Evolutionary conservation across 2,329 filamentous ascomycete genomes (phyloP).

Genomic region (Penicillium sp.): DNA sequence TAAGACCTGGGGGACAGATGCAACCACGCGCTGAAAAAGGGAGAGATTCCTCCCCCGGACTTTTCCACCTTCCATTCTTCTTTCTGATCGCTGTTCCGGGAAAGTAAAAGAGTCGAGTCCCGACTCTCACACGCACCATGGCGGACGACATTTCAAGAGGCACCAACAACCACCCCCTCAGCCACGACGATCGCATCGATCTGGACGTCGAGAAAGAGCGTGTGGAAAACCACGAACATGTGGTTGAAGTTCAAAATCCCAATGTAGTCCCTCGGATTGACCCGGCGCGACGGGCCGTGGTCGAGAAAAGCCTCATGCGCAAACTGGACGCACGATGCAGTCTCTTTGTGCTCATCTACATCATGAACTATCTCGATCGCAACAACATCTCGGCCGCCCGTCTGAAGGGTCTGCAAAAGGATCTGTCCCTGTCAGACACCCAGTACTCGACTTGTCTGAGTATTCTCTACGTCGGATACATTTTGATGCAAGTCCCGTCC

Average conservation of each 20-base stretch:
- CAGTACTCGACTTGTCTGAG: slow-evolving; percentile 39
- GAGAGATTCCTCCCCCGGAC: not conserved
- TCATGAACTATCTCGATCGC: slow-evolving; percentile 37
- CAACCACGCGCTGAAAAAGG: too few species aligned
- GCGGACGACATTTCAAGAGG: slow-evolving; percentile 17
- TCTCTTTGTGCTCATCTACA: slow-evolving; percentile 22
- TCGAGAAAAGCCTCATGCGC: slow-evolving; percentile 24
- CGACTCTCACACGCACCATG: slow-evolving; percentile 8
- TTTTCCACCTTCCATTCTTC: not conserved
- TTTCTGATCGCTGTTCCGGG: too few species aligned
- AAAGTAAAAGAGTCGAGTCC: too few species aligned
- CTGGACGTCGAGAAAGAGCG: slow-evolving; percentile 16
- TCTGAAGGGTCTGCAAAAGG: slow-evolving; percentile 34
- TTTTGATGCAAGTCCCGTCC: slow-evolving; percentile 43
- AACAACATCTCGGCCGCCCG: slow-evolving; percentile 40
- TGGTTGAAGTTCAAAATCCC: slow-evolving; percentile 7
- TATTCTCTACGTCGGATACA: slow-evolving; percentile 44
- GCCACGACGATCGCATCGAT: slow-evolving; percentile 8
- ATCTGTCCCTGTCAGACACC: slow-evolving; percentile 31
- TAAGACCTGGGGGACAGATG: too few species aligned
- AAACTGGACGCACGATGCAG: slow-evolving; percentile 25
- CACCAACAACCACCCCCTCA: not conserved
- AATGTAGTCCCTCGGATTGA: slow-evolving; percentile 13
- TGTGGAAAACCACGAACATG: slow-evolving; percentile 17
- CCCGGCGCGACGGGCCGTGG: slow-evolving; percentile 16